Conservation (phyloP, 306 rosid species). For the Medicago lupulina region DNA sequence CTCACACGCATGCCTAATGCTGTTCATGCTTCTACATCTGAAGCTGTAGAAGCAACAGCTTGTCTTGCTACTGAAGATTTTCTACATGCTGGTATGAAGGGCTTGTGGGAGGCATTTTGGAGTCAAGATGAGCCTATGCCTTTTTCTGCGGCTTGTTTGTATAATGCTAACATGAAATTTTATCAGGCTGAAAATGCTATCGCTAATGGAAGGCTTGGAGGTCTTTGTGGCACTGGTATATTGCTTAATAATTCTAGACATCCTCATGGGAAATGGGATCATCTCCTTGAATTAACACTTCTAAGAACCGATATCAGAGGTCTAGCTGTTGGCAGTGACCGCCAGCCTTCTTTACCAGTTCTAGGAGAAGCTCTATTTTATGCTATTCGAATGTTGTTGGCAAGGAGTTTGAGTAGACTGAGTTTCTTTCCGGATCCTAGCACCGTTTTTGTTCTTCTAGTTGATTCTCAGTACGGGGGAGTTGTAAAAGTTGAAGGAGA, state of each 20-base stretch:
- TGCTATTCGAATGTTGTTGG: constrained; percentile 77
- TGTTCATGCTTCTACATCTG: constrained; percentile 81
- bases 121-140: constrained; percentile 91
- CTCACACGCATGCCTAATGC: constrained; percentile 92
- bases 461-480: constrained; percentile 92
- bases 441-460: constrained; percentile 80
- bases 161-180: constrained; percentile 76
- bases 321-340: constrained; percentile 55
- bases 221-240: constrained; percentile 84
- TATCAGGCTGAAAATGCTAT: constrained; percentile 90
- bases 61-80: constrained; percentile 93
- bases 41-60: constrained; percentile 87
- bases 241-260: constrained; percentile 82
- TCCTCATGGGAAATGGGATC: constrained; percentile 94
- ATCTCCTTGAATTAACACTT: constrained; percentile 84
- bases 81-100: constrained; percentile 89
- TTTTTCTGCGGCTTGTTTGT: constrained; percentile 81
- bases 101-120: constrained; percentile 99
- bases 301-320: constrained; percentile 79
- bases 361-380: constrained; percentile 88
- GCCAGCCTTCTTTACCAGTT: constrained; percentile 66
- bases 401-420: constrained; percentile 85
- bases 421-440: constrained; percentile 60
- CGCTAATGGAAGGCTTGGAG: constrained; percentile 85
- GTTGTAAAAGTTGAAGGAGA: constrained; percentile 98